A percentile compares a stretch with the other conserved stretches of the same genome.
These are phyloP conservation scores for Cyclocybe cylindracea DNA, from an alignment of 768 basidiomycete genomes.

Conservation along the genomic window DNA sequence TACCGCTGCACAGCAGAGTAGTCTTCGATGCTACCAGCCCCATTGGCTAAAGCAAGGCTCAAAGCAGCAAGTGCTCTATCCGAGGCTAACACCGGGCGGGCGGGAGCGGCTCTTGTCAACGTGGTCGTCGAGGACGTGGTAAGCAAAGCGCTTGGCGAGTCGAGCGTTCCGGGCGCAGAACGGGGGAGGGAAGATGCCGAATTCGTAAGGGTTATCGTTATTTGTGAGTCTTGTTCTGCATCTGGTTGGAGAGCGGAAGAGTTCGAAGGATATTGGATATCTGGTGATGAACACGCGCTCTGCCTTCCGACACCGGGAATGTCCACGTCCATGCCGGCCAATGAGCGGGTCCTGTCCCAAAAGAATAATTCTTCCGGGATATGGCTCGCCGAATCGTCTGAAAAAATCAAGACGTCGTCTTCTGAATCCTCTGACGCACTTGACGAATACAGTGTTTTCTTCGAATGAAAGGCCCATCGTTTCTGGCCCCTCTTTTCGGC, in stretches of 20 bases:
- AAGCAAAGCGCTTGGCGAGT: constrained; percentile 17
- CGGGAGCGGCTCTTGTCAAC: constrained; percentile 27
- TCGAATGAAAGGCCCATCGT: constrained; percentile 25
- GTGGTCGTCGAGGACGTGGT: constrained; percentile 13
- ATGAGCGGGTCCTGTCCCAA: constrained; percentile 43
- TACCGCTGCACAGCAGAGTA: constrained; percentile 22
- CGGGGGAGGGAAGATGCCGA: constrained; percentile 7
- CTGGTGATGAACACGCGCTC: constrained; percentile 3
- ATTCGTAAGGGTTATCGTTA: neutral
- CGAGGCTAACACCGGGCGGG: constrained; percentile 7
- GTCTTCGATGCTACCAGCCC: constrained; percentile 29
- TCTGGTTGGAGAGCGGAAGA: neutral
- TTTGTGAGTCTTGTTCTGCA: neutral
- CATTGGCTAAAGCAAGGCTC: constrained; percentile 26
- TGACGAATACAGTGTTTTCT: constrained; percentile 14
- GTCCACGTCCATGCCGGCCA: constrained; percentile 30
- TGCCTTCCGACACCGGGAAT: neutral
- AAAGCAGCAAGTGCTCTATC: constrained; percentile 25
- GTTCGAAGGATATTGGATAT: constrained; percentile 3
- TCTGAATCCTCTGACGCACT: constrained; percentile 39
- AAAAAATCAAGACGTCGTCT: constrained; percentile 60
- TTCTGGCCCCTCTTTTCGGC: constrained; percentile 44
- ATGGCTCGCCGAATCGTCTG: constrained; percentile 31
- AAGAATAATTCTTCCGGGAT: constrained; percentile 19
- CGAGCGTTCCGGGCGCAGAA: constrained; percentile 13